Percentiles rank a stretch among this genome's conserved stretches.
phyloP scores from a whole-genome alignment of 495 filamentous ascomycete species.

The Penicillium canescens region DNA sequence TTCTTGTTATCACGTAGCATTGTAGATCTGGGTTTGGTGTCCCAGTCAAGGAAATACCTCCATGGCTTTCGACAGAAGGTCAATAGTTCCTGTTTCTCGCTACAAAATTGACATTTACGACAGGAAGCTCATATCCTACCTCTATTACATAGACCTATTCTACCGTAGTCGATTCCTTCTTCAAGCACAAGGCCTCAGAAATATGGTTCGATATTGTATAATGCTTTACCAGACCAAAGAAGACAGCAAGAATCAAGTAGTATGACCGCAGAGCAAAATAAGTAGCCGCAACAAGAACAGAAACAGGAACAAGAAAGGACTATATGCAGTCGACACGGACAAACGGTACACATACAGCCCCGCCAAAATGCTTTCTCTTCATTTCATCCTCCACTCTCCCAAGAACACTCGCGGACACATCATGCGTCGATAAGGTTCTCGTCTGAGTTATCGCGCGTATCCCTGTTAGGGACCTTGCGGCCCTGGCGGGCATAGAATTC shows the following conservation, averaged over 20 bases:
- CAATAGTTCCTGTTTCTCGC: too few species aligned
- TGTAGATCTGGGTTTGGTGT: too few species aligned
- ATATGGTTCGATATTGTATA: not conserved
- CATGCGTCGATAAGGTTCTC: conserved; percentile 67
- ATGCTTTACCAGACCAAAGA: not conserved
- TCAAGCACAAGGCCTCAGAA: not conserved
- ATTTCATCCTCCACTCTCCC: not conserved
- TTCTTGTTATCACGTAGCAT: too few species aligned
- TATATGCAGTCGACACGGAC: conserved; percentile 2
- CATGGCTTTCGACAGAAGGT: too few species aligned
- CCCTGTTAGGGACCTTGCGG: conserved; percentile 56
- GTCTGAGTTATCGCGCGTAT: conserved; percentile 69
- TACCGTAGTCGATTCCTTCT: too few species aligned
- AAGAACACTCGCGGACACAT: not conserved
- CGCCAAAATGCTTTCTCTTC: too few species aligned
- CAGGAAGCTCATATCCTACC: too few species aligned
- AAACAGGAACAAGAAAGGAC: not conserved
- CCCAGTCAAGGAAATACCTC: too few species aligned
- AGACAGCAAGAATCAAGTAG: not conserved
- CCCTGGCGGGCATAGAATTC: conserved; percentile 84
- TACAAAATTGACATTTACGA: too few species aligned
- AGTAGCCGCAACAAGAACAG: not conserved
- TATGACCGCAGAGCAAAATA: too few species aligned
- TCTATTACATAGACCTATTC: too few species aligned
- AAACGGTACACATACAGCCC: not conserved